A percentile compares a stretch with the other conserved stretches of the same genome.
Evolutionary conservation across 2,329 filamentous ascomycete species (phyloP).

Genomic region (Triangularia setosa): DNA sequence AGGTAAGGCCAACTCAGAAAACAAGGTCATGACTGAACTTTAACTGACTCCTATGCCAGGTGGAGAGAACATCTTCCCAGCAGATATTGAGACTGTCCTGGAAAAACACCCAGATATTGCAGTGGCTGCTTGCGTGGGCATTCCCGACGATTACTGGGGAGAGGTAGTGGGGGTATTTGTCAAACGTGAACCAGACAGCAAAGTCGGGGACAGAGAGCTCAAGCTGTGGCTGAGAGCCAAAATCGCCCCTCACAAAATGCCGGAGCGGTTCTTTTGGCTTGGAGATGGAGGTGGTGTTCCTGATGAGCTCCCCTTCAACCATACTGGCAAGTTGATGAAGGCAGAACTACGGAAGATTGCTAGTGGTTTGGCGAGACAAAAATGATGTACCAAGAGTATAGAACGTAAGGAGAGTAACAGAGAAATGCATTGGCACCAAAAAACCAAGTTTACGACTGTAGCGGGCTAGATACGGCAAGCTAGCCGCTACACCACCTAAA

Average conservation of each 20-base stretch:
- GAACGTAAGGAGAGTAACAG: neutral
- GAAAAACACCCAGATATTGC: neutral
- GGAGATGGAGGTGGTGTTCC: neutral
- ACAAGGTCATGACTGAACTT: neutral
- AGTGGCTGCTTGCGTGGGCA: neutral
- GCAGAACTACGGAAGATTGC: neutral
- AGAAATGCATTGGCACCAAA: too few species aligned
- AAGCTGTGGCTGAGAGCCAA: neutral
- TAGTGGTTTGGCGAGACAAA: neutral
- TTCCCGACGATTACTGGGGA: neutral
- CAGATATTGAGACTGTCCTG: neutral
- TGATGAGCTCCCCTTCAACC: neutral
- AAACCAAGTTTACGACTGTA: too few species aligned
- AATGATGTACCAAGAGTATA: neutral
- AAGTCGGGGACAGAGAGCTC: neutral
- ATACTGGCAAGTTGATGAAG: neutral
- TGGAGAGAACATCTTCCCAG: neutral
- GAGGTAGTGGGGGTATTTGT: neutral
- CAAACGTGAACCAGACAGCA: neutral
- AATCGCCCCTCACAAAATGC: neutral
- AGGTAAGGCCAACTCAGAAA: neutral
- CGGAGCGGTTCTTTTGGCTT: neutral
- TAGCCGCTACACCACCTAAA: too few species aligned
- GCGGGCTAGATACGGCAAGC: too few species aligned
- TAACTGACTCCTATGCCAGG: neutral